Evolutionary conservation across 164 flowering plant species (phyloP), one percentile per base, ranked within the genome.

Genomic region (Houttuynia cordata): DNA sequence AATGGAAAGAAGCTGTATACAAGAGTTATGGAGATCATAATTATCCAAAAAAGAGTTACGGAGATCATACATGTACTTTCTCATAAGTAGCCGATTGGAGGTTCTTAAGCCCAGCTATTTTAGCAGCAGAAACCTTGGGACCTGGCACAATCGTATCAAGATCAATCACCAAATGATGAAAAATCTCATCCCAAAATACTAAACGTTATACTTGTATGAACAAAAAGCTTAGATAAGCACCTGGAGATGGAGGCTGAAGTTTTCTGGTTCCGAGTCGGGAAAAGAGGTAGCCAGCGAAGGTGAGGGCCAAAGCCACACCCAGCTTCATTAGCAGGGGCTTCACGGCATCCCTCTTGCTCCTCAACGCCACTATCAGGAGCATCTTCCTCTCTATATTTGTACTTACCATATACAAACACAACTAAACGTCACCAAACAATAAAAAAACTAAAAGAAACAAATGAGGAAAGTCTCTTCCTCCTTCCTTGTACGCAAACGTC

Each of bases 301-400:
- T 85, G 9, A 89, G 30, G 63, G 82, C 93, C 17, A 88, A 64
- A 70, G 87, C 93, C 22, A 84, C 82, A 24, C 95, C 95, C 64
- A 92, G 62, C 73, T 80, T 81, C 64, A 87, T 58, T 22, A 84
- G 66, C 21, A 81, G 18, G 24, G 83, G 82, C 19, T 59, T 74
- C 58, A 79, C 62, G 75, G 60, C 69, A 63, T 62, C 73, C 51
- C 65, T 59, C 37, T 20, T 51, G 10, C 18, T 19, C 51, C 47
- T 37, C 45, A 60, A n/a, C 64, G 24, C 21, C 51, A 34, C 20
- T 50, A 51, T 53, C 55, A 51, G 45, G 58, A 2, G 51, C 61
- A 24, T 51, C 59, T 57, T 47, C 37, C 64, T 30, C 40, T 51
- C 42, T 41, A 24, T 24, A 21, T 24, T 22, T 17, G 14, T 10